phyloP scores from a whole-genome alignment of 2,329 filamentous ascomycete species.

The Alternaria atra region DNA sequence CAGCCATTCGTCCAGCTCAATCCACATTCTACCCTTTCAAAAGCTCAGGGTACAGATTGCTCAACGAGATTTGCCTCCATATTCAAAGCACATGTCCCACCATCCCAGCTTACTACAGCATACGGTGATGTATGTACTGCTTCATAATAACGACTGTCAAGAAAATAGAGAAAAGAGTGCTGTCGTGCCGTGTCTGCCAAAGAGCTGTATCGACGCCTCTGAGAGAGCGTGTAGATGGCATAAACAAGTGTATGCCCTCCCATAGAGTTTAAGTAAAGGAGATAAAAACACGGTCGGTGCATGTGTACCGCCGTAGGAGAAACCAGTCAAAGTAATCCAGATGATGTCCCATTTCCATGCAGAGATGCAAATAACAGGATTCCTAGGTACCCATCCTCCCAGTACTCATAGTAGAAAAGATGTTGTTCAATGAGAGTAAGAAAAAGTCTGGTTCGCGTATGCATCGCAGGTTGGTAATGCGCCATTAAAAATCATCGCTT shows the following conservation, averaged over 20 bases:
- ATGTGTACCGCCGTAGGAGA: constrained; percentile 25
- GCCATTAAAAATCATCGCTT: constrained; percentile 51
- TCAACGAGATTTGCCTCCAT: constrained; percentile 20
- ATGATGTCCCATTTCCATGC: constrained; percentile 22
- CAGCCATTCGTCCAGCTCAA: constrained; percentile 22
- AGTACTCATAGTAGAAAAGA: constrained; percentile 34
- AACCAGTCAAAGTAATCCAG: constrained; percentile 43
- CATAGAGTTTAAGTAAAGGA: constrained; percentile 24
- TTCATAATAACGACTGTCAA: constrained; percentile 22
- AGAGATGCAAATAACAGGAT: constrained; percentile 24
- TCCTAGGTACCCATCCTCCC: constrained; percentile 41
- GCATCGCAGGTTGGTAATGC: constrained; percentile 43
- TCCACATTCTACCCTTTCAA: constrained; percentile 20
- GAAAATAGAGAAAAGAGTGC: constrained; percentile 15
- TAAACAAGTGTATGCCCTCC: constrained; percentile 17
- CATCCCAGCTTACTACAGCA: constrained; percentile 9
- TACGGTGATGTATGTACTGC: constrained; percentile 8
- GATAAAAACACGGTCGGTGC: constrained; percentile 23
- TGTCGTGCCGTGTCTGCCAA: constrained; percentile 14
- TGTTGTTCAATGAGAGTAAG: constrained; percentile 39
- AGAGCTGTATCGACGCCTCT: constrained; percentile 7
- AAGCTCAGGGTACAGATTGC: constrained; percentile 18
- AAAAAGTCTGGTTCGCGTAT: constrained; percentile 44
- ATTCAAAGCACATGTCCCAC: constrained; percentile 11
- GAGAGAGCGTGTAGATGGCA: constrained; percentile 11